Evolutionary conservation across 805 yeast genomes (phyloP).

Genomic region (Nakazawaea holstii): DNA sequence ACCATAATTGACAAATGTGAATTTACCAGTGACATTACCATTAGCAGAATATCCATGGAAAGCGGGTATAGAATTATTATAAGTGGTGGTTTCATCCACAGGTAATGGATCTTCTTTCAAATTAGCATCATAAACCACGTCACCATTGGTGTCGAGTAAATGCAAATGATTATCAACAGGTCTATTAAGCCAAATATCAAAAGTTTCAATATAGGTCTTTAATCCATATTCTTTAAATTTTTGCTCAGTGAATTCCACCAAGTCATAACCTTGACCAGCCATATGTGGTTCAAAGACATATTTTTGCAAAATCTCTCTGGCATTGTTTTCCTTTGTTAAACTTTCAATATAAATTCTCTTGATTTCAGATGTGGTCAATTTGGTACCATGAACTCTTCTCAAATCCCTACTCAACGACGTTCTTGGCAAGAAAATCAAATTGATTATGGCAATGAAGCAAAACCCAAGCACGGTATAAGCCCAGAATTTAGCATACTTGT

Average conservation of each 20-base stretch:
- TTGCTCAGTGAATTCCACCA: conserved; percentile 44
- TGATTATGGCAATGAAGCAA: conserved; percentile 46
- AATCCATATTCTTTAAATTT: conserved; percentile 49
- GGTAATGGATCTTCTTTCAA: conserved; percentile 42
- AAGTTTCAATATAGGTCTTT: conserved; percentile 43
- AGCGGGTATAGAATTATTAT: conserved; percentile 37
- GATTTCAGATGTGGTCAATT: conserved; percentile 62
- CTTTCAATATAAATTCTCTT: conserved; percentile 51
- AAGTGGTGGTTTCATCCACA: conserved; percentile 34
- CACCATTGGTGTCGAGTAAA: conserved; percentile 28
- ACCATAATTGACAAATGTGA: conserved; percentile 60
- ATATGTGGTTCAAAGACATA: conserved; percentile 38
- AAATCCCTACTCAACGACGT: conserved; percentile 81
- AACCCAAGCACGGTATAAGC: conserved; percentile 44
- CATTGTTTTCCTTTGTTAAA: conserved; percentile 28
- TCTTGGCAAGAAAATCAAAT: conserved; percentile 73
- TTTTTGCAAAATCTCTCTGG: conserved; percentile 27
- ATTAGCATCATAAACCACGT: conserved; percentile 39
- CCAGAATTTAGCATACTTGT: conserved; percentile 30
- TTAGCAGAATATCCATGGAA: conserved; percentile 62
- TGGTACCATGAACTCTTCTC: conserved; percentile 64
- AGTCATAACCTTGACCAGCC: conserved; percentile 38
- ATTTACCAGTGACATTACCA: conserved; percentile 53
- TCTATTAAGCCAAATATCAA: conserved; percentile 49
- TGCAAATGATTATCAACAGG: conserved; percentile 42